Percentiles rank a stretch among this genome's conserved stretches.
These are phyloP conservation scores for Apocynum venetum DNA, from an alignment of 257 asterid species.

Conservation along the genomic window DNA sequence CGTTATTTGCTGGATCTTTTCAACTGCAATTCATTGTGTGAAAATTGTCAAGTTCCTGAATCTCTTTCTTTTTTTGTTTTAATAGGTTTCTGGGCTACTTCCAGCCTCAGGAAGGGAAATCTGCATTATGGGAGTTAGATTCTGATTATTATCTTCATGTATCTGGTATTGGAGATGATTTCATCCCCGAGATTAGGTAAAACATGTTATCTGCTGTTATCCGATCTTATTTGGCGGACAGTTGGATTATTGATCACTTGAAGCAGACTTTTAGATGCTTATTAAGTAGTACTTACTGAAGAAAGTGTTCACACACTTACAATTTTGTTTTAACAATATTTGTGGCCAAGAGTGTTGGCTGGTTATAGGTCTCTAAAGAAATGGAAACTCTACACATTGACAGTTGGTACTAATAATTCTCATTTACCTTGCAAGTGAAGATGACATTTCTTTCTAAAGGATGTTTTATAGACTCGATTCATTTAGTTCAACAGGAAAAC, in stretches of 20 bases:
- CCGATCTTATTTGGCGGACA: too few species aligned
- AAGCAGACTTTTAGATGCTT: background rate
- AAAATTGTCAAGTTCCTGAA: slow-evolving; percentile 21
- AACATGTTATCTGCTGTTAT: too few species aligned
- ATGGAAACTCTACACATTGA: background rate
- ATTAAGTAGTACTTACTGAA: background rate
- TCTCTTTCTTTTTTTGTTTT: slow-evolving; percentile 17
- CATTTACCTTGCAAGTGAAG: background rate
- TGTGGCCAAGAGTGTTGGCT: background rate
- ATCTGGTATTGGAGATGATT: slow-evolving; percentile 90
- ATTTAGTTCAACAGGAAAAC: background rate
- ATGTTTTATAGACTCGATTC: background rate
- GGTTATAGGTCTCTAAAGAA: background rate
- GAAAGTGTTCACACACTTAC: background rate
- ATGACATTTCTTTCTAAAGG: background rate
- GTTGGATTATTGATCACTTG: too few species aligned
- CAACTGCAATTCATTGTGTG: slow-evolving; percentile 1
- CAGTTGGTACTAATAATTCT: background rate
- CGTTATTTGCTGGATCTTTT: slow-evolving; percentile 2
- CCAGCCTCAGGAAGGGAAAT: slow-evolving; percentile 96
- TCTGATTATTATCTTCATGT: slow-evolving; percentile 98
- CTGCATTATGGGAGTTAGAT: slow-evolving; percentile 98
- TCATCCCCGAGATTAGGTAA: slow-evolving; percentile 66
- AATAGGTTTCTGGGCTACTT: slow-evolving; percentile 95
- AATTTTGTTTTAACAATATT: background rate